Conservation (phyloP, 352 stramenopile genomes). For the Pythium graminicola region DNA sequence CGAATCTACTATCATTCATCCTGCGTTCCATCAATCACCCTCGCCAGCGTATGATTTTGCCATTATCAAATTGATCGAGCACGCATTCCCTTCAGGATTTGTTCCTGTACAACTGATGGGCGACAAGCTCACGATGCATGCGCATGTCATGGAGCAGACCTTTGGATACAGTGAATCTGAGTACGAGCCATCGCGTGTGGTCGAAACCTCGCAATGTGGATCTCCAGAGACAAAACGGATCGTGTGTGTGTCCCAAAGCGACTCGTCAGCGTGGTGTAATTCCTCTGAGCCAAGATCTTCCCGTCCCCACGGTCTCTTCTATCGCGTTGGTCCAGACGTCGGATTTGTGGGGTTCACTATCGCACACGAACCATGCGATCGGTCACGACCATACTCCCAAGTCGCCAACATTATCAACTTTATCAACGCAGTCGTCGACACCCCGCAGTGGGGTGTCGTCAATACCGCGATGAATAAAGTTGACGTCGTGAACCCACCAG, state of each 20-base stretch:
- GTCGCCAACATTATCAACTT: conserved; percentile 18
- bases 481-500: too few species aligned
- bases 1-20: conserved; percentile 1
- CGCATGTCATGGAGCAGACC: conserved; percentile 11
- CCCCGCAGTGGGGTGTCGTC: conserved; percentile 10
- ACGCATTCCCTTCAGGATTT: neutral
- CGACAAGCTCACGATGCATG: neutral
- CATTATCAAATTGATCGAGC: conserved; percentile 8
- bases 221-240: neutral
- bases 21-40: neutral
- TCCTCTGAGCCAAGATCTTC: neutral
- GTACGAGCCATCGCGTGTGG: conserved; percentile 4
- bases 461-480: too few species aligned
- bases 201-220: neutral
- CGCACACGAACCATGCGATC: neutral
- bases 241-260: conserved; percentile 7
- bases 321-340: conserved; percentile 1
- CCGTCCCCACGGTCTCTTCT: conserved; percentile 4
- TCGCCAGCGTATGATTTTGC: conserved; percentile 13
- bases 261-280: neutral
- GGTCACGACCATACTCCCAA: conserved; percentile 3
- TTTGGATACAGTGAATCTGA: neutral
- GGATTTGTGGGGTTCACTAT: conserved; percentile 17
- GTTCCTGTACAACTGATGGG: neutral
- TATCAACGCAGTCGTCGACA: conserved; percentile 21